Evolutionary conservation across 306 rosid genomes (phyloP).

Genomic region (Quillaja saponaria): DNA sequence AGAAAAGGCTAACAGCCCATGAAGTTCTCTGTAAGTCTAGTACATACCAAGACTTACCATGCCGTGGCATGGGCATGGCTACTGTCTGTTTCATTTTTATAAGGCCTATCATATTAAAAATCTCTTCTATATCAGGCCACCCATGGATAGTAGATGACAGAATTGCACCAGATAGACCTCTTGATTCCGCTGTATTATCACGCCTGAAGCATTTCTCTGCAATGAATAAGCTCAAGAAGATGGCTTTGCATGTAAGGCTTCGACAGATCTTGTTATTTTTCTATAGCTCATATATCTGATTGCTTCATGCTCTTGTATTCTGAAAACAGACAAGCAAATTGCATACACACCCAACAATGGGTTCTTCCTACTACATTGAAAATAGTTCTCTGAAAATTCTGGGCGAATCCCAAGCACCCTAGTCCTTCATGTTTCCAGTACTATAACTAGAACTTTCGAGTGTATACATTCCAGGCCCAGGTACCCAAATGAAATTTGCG

Average conservation of each 20-base stretch:
- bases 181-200: slow-evolving; percentile 62
- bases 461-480: too few species aligned
- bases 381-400: slow-evolving; percentile 9
- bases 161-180: slow-evolving; percentile 62
- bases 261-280: slow-evolving; percentile 7
- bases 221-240: slow-evolving; percentile 66
- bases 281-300: not conserved
- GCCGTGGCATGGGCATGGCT: too few species aligned
- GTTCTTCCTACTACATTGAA: slow-evolving; percentile 19
- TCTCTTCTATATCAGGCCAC: slow-evolving; percentile 48
- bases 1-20: slow-evolving; percentile 19
- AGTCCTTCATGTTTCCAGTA: too few species aligned
- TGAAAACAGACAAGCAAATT: not conserved
- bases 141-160: slow-evolving; percentile 65
- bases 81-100: not conserved
- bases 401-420: not conserved
- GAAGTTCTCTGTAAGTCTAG: slow-evolving; percentile 19
- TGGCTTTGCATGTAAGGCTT: slow-evolving; percentile 61
- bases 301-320: slow-evolving; percentile 16
- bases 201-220: slow-evolving; percentile 61
- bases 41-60: not conserved
- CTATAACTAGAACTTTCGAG: too few species aligned
- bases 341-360: not conserved
- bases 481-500: too few species aligned
- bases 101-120: not conserved